Base-by-base conservation (phyloP, 768 basidiomycete genomes). In the Guyanaporus albipodus region DNA sequence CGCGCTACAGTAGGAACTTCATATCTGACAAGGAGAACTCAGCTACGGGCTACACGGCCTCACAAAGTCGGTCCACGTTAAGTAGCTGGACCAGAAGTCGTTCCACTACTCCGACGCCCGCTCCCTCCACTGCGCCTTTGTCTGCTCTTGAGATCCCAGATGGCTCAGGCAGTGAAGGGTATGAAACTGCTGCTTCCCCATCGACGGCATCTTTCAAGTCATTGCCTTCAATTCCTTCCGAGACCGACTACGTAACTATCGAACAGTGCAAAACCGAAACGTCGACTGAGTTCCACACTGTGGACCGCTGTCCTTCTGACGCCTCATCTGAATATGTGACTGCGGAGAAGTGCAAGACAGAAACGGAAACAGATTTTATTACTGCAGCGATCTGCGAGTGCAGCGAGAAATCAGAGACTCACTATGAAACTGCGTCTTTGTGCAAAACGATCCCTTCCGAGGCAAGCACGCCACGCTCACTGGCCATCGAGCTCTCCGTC, bases 1-100 rank as follows among this genome's bases (percentile, higher is more conserved):
- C 80, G 28, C 63, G 71, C 4, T 73, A 75, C 3, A 69, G 70
- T 29, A 67, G 65, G 42, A 59, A 52, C 49, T 61, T 58, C 54
- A 61, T 54, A 35, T 78, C 77, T 1, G 81, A 86, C 50, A 83
- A 80, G 59, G 83, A 83, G 62, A 82, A 83, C 53, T 63, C 60
- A 6, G 50, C 58, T 2, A 60, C 64, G 6, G 64, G 60, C 4
- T 70, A 68, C 39, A 62, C 62, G 1, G 67, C 67, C 15, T 62
- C 69, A 6, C 60, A 60, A 10, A 65, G 56, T 56, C 66, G 43
- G 59, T 74, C 49, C 59, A 69, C 43, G 42, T 59, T 48, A 58
- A 70, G 44, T 15, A 63, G 48, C 9, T 67, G 63, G 63, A 67
- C 66, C 3, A 63, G 65, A 49, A 67, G 66, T 29, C 58, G 59